Evolutionary conservation across 1,284 basidiomycete genomes (phyloP).

Genomic region (Puccinia sorghi): DNA sequence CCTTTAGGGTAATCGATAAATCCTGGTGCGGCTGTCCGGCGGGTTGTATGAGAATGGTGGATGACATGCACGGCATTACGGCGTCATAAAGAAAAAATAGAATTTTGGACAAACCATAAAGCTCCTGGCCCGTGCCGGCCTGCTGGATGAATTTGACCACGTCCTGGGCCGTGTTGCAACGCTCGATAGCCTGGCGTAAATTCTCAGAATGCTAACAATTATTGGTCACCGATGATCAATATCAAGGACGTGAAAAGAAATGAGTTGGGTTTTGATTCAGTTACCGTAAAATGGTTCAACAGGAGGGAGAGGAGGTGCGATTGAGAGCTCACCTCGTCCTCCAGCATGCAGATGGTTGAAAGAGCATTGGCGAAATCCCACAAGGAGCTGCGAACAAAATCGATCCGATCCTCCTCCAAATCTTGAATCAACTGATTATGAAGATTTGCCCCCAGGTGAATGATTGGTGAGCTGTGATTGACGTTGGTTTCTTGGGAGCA

Average conservation of each 20-base stretch:
- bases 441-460: neutral
- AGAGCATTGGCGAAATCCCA: conserved; percentile 96
- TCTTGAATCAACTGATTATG: conserved; percentile 74
- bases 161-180: conserved; percentile 34
- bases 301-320: neutral
- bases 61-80: too few species aligned
- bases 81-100: too few species aligned
- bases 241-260: too few species aligned
- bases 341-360: conserved; percentile 89
- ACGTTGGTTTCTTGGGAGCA: too few species aligned
- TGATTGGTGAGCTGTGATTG: neutral
- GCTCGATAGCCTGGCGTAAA: conserved; percentile 22
- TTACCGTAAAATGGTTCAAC: neutral
- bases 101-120: conserved; percentile 16
- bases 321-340: conserved; percentile 74
- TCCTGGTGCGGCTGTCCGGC: conserved; percentile 21
- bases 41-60: neutral
- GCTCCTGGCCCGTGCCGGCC: conserved; percentile 36
- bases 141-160: conserved; percentile 37
- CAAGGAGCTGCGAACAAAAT: conserved; percentile 89
- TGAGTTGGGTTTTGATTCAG: neutral
- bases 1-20: conserved; percentile 45
- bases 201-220: conserved; percentile 34
- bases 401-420: conserved; percentile 87
- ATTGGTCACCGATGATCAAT: neutral